Evolutionary conservation across 371 early-diverging fungal genomes (phyloP), one percentile per base, ranked within the genome.

Genomic region (Furculomyces boomerangus): DNA sequence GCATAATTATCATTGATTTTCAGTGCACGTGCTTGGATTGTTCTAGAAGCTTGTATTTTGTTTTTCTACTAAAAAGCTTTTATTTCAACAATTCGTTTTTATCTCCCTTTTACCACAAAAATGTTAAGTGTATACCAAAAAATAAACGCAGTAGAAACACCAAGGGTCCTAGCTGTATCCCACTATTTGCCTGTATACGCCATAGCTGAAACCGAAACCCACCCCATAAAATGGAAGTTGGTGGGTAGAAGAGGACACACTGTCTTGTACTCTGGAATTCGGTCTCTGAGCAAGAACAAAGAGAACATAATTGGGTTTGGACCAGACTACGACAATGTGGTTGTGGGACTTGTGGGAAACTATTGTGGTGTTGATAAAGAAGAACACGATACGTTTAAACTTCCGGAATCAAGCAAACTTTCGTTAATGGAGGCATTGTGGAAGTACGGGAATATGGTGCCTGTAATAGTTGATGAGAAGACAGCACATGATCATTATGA

Each of bases 401-500:
- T 58, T 2, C 22, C 41, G 1, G 58, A 52, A 25, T 1, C 2
- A 7, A 43, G 29, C 30, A 32, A 30, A 30, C 2, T 3, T 1
- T 20, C 18, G 5, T 54, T 67, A 25, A 32, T 22, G 16, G 22
- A 53, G 45, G 53, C 56, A 53, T 54, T 72, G 7, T 55, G 55
- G 58, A 39, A 45, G 22, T 50, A 62, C 32, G 62, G 75, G 49
- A 64, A 62, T 37, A 71, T 65, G 5, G 68, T 74, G 22, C 84
- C 88, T 5, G 77, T 87, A 24, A 72, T 83, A 58, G 57, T 87
- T 29, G 71, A 72, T 52, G 71, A 72, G 20, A 62, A 70, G 43
- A 60, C 66, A 16, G 78, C 81, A 37, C 43, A 66, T 37, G 71
- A 65, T 50, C 80, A 72, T 68, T 79, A 75, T 72, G 86, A 80